Conservation (phyloP, 2,329 filamentous ascomycete species). For the Ceratocystis colombiana region DNA sequence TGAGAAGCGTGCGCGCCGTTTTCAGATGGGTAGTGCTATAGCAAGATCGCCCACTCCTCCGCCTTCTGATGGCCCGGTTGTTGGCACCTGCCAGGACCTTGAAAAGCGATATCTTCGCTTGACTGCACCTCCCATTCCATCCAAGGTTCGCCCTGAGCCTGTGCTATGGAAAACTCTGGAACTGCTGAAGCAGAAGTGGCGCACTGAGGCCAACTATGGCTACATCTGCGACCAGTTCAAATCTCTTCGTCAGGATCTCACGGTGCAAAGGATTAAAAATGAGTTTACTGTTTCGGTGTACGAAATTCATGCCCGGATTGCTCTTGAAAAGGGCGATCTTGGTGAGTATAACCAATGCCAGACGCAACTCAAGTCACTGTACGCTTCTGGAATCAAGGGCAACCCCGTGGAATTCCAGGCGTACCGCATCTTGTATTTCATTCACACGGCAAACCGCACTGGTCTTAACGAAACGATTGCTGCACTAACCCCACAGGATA, state of each 20-base stretch:
- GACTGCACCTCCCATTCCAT: constrained; percentile 78
- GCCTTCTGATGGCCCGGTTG: constrained; percentile 57
- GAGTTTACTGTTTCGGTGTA: constrained; percentile 95
- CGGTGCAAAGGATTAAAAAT: constrained; percentile 92
- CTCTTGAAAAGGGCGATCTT: constrained; percentile 94
- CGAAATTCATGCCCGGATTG: constrained; percentile 94
- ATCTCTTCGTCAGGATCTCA: constrained; percentile 93
- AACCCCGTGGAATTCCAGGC: constrained; percentile 94
- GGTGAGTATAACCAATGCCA: constrained; percentile 99
- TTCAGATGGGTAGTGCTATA: constrained; percentile 55
- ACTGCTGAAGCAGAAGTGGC: constrained; percentile 89
- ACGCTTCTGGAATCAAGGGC: constrained; percentile 75
- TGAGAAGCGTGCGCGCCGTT: constrained; percentile 82
- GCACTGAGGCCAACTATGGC: constrained; percentile 80
- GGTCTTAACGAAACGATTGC: constrained; percentile 96
- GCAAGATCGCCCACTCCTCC: constrained; percentile 46
- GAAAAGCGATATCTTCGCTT: constrained; percentile 94
- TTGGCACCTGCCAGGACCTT: constrained; percentile 71
- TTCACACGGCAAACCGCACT: constrained; percentile 95
- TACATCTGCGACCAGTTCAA: constrained; percentile 99
- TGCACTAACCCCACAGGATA: constrained; percentile 98
- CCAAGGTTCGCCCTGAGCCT: constrained; percentile 73
- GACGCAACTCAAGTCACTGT: constrained; percentile 88
- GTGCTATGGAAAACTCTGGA: constrained; percentile 78
- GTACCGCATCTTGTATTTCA: constrained; percentile 98